These are phyloP conservation scores for Candida pini DNA, from an alignment of 805 yeast species.

Conservation along the genomic window DNA sequence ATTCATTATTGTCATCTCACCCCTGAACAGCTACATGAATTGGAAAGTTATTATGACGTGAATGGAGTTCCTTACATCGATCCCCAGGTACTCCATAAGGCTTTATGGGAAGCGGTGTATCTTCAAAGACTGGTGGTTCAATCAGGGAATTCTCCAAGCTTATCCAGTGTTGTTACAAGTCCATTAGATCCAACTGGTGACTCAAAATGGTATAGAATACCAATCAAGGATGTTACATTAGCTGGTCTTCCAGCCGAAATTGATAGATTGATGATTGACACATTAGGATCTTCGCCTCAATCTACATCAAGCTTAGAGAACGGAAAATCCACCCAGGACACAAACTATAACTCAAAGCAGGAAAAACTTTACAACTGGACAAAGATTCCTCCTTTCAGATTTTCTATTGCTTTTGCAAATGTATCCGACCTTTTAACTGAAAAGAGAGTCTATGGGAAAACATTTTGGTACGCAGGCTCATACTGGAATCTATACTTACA, in stretches of 20 bases:
- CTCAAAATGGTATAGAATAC: constrained; percentile 35
- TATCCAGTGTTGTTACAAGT: constrained; percentile 25
- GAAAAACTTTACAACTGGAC: constrained; percentile 32
- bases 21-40: constrained; percentile 39
- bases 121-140: constrained; percentile 35
- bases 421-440: constrained; percentile 39
- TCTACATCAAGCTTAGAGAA: constrained; percentile 9
- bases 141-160: constrained; percentile 21
- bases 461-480: constrained; percentile 58
- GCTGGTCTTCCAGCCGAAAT: constrained; percentile 38
- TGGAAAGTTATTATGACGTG: constrained; percentile 35
- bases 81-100: constrained; percentile 35
- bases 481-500: constrained; percentile 54
- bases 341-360: constrained; percentile 2
- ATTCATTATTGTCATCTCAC: constrained; percentile 45
- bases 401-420: constrained; percentile 46
- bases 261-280: constrained; percentile 22
- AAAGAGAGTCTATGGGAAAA: constrained; percentile 44
- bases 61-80: constrained; percentile 35
- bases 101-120: constrained; percentile 44
- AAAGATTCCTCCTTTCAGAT: constrained; percentile 47
- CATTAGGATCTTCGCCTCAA: constrained; percentile 12
- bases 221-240: constrained; percentile 42
- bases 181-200: constrained; percentile 25
- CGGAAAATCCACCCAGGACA: constrained; percentile 24